A percentile compares a stretch with the other conserved stretches of the same genome.
Conservation (phyloP, 805 yeast species). For the Candida montana region DNA sequence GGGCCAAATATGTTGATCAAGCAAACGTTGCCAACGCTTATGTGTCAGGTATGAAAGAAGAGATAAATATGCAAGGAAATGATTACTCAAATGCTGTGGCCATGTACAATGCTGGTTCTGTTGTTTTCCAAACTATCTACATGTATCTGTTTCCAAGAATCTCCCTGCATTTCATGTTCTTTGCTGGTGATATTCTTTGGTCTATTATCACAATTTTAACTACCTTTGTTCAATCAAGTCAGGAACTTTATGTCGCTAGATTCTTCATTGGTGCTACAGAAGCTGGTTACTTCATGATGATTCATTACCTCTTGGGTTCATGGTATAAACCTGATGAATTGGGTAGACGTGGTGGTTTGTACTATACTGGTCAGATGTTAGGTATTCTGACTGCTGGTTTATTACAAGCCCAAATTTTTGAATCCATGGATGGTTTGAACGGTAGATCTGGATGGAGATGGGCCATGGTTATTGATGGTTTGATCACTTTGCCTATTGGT, state of each 20-base stretch:
- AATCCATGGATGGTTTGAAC: conserved; percentile 34
- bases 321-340: conserved; percentile 55
- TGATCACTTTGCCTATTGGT: conserved; percentile 55
- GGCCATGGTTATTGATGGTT: conserved; percentile 59
- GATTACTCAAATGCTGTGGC: conserved; percentile 58
- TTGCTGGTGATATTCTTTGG: conserved; percentile 7
- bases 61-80: conserved; percentile 42
- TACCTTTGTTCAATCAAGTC: not conserved
- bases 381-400: conserved; percentile 53
- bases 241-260: conserved; percentile 2
- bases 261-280: conserved; percentile 14
- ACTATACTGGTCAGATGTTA: conserved; percentile 46
- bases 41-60: conserved; percentile 43
- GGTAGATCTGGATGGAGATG: conserved; percentile 60
- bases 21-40: conserved; percentile 39
- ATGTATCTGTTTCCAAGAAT: conserved; percentile 48
- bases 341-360: conserved; percentile 54
- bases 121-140: conserved; percentile 59
- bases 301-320: conserved; percentile 54
- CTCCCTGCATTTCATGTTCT: conserved; percentile 40
- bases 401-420: conserved; percentile 41
- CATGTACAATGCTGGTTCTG: conserved; percentile 53
- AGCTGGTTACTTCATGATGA: conserved; percentile 14
- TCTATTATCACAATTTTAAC: conserved; percentile 5
- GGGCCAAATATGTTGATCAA: conserved; percentile 48